Percentiles rank a stretch among this genome's conserved stretches.
Evolutionary conservation across 768 basidiomycete genomes (phyloP).

Genomic region (Paxillus ammoniavirescens): DNA sequence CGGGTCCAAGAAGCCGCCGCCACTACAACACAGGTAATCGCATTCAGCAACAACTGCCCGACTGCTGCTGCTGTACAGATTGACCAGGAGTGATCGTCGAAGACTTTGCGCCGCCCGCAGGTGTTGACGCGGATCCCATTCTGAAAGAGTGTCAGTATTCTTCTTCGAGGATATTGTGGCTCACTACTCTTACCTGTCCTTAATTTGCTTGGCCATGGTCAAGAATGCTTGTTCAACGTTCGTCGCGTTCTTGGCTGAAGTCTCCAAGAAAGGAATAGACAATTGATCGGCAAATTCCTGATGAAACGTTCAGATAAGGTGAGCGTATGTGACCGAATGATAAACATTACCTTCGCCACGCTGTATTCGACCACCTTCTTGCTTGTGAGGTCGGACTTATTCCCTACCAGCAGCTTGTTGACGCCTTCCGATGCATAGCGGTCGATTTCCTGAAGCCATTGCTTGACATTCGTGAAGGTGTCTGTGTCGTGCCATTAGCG

Average conservation of each 20-base stretch:
- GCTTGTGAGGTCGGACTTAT: constrained; percentile 97
- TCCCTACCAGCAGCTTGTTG: constrained; percentile 97
- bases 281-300: constrained; percentile 96
- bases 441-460: constrained; percentile 92
- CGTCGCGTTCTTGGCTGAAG: constrained; percentile 98
- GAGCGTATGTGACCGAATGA: neutral
- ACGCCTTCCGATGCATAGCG: constrained; percentile 97
- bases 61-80: constrained; percentile 72
- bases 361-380: constrained; percentile 95
- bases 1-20: constrained; percentile 15
- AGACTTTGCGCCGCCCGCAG: constrained; percentile 75
- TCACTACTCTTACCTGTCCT: constrained; percentile 63
- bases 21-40: constrained; percentile 14
- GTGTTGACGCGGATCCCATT: constrained; percentile 81
- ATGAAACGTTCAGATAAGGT: constrained; percentile 4
- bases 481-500: constrained; percentile 46
- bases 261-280: constrained; percentile 93
- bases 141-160: constrained; percentile 35
- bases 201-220: constrained; percentile 97
- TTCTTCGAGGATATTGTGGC: neutral
- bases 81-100: constrained; percentile 84
- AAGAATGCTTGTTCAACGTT: constrained; percentile 99
- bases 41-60: constrained; percentile 77
- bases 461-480: constrained; percentile 93
- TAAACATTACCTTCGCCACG: constrained; percentile 66